A percentile compares a stretch with the other conserved stretches of the same genome.
Evolutionary conservation across 768 basidiomycete species (phyloP).

Genomic region (Rhodotorula diobovata): DNA sequence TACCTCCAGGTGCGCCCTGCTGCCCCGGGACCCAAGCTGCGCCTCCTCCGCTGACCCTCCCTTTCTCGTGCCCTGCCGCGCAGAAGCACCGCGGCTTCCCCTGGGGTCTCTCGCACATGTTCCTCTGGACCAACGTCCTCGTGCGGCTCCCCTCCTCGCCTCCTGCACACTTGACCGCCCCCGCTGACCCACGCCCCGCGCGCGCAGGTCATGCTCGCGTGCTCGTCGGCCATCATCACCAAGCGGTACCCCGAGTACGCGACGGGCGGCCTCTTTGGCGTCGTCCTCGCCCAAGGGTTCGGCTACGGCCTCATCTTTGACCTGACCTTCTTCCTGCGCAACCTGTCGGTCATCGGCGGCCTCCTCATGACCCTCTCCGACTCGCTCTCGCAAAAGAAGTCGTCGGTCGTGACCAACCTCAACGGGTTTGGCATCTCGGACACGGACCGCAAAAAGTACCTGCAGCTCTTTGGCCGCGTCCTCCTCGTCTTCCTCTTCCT

Average conservation of each 20-base stretch:
- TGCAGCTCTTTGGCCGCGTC: conserved; percentile 83
- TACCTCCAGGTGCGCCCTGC: conserved; percentile 75
- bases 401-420: conserved; percentile 77
- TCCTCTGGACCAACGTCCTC: conserved; percentile 83
- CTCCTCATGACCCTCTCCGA: conserved; percentile 99
- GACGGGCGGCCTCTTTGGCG: conserved; percentile 79
- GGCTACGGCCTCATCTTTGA: conserved; percentile 99
- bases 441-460: conserved; percentile 98
- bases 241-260: conserved; percentile 84
- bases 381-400: conserved; percentile 77
- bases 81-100: conserved; percentile 87
- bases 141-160: conserved; percentile 54
- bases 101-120: conserved; percentile 89
- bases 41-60: neutral
- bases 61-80: too few relatives aligned
- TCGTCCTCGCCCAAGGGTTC: conserved; percentile 92
- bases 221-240: conserved; percentile 76
- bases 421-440: conserved; percentile 63
- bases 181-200: neutral
- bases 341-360: conserved; percentile 93
- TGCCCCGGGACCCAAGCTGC: neutral
- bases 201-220: conserved; percentile 75
- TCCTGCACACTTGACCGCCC: neutral
- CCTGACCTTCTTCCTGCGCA: conserved; percentile 99
- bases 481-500: conserved; percentile 98